Base-by-base conservation (phyloP, 768 basidiomycete species). In the Leccinum subgranulosum region DNA sequence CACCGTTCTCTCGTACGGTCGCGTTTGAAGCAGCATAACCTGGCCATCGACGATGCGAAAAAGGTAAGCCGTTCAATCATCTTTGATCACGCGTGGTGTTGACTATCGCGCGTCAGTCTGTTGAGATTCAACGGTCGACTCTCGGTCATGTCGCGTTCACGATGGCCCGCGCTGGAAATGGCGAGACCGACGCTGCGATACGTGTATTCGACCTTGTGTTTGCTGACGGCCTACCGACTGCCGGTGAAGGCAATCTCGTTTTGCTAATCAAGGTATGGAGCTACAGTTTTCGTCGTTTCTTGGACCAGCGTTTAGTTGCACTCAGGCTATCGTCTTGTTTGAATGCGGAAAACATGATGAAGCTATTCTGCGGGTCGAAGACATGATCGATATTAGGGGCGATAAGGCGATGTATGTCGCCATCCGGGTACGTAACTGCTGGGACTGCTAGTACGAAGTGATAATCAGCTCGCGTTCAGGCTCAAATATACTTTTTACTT, bases 161-260 rank as follows among this genome's bases (percentile, higher is more conserved):
- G 4, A 43, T 65, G 2, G 52, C 57, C 1, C 21, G 2, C 1
- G 10, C 51, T 12, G 19, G 52, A 1, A 39, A 47, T 19, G 64
- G 52, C 7, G 53, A 62, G 3, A 6, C 43, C 1, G 57, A 62
- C 3, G 41, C 21, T 5, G 64, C 33, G 6, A 48, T 54, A 27
- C 27, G 48, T 17, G 6, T n/a, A 12, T 59, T 64, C 25, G 60
- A 65, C 33, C 60, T 62, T 12, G 51, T 51, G 3, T 57, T 65
- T 21, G 28, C 7, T 3, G 27, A 57, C 0, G 21, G 31, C 11
- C 28, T 23, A 11, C 2, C 41, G 9, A 8, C 8, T 6, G 39
- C 39, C 39, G 8, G 9, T 19, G 64, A 65, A n/a, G 56, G 23
- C 14, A 43, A 29, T 3, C 36, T 62, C 49, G 50, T 65, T 6